phyloP scores from a whole-genome alignment of 148 eudicot species.

The Cornus suecica region DNA sequence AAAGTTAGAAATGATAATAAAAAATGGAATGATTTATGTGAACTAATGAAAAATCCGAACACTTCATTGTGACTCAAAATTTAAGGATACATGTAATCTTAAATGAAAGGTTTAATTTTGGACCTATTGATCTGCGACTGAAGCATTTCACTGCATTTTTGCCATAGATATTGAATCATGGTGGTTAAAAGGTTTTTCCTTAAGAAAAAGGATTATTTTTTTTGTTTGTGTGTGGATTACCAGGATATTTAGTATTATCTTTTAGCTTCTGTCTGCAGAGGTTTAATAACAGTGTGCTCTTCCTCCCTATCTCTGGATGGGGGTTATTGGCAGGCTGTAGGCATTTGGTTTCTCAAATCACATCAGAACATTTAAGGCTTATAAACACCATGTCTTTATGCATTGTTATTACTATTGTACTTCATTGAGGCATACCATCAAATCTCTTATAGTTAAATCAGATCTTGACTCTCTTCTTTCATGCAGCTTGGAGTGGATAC shows the following conservation, averaged over 20 bases:
- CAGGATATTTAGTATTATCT: background rate
- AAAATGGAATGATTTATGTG: background rate
- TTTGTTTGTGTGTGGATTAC: background rate
- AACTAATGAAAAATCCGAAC: too few species aligned
- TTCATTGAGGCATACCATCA: background rate
- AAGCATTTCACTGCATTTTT: background rate
- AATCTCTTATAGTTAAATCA: background rate
- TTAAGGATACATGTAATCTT: background rate
- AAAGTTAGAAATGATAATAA: background rate
- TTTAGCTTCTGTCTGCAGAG: background rate
- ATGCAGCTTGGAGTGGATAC: conserved; percentile 28
- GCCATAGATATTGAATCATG: background rate
- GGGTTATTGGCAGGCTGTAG: background rate
- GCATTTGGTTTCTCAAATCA: background rate
- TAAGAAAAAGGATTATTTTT: too few species aligned
- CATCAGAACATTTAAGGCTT: background rate
- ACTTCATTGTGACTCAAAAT: background rate
- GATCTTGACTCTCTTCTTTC: background rate
- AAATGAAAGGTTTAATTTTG: background rate
- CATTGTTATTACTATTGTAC: background rate
- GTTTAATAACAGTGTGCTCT: background rate
- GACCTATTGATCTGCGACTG: background rate
- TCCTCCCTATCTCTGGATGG: background rate
- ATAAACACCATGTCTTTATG: background rate
- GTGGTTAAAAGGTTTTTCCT: background rate